A percentile compares a stretch with the other conserved stretches of the same genome.
phyloP scores from a whole-genome alignment of 2,329 filamentous ascomycete species.

The Pochonia chlamydosporia region DNA sequence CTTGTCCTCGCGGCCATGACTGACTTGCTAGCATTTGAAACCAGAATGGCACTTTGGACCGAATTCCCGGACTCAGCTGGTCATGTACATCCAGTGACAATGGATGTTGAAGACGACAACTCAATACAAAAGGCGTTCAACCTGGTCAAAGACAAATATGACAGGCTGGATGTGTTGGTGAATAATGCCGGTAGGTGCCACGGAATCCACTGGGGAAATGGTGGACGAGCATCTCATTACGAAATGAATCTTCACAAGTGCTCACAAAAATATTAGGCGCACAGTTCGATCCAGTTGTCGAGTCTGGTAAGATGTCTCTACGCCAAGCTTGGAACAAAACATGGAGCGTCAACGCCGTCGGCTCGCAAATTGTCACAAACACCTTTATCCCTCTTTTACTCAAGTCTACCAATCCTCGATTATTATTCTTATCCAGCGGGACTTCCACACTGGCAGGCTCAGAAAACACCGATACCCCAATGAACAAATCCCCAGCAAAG shows the following conservation, averaged over 20 bases:
- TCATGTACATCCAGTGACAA: constrained; percentile 11
- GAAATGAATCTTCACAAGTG: constrained; percentile 18
- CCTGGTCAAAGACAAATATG: constrained; percentile 10
- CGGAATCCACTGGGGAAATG: too few relatives aligned
- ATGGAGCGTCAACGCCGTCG: constrained; percentile 41
- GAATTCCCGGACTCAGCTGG: background rate
- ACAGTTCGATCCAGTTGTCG: constrained; percentile 30
- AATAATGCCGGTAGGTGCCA: constrained; percentile 25
- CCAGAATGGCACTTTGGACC: constrained; percentile 16
- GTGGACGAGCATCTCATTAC: too few relatives aligned
- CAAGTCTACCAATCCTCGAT: constrained; percentile 28
- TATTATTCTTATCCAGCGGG: constrained; percentile 40
- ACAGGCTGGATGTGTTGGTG: constrained; percentile 18
- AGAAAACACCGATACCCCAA: constrained; percentile 16
- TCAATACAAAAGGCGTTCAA: constrained; percentile 14
- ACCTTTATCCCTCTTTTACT: constrained; percentile 36
- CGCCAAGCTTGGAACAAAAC: constrained; percentile 36
- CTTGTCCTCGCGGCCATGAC: constrained; percentile 21
- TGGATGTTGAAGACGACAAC: constrained; percentile 12
- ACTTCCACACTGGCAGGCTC: constrained; percentile 29
- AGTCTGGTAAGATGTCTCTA: constrained; percentile 16
- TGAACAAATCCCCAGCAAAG: constrained; percentile 19
- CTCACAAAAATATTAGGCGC: too few relatives aligned
- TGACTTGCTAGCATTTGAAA: background rate
- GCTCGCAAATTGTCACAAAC: constrained; percentile 32